Evolutionary conservation across 1,284 basidiomycete species (phyloP).

Genomic region (Inonotus hispidus): DNA sequence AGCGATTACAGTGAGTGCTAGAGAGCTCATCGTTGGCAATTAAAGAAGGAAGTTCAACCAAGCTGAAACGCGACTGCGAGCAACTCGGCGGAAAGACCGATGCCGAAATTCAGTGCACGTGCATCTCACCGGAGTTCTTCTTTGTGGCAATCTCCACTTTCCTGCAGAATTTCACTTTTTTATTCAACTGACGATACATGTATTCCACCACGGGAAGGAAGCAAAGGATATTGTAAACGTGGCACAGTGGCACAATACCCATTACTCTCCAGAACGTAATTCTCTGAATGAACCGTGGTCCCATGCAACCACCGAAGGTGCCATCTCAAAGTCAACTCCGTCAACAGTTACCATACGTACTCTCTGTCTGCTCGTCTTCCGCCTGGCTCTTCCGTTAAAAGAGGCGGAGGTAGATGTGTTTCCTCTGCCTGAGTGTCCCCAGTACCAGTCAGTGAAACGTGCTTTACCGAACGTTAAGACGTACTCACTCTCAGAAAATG

Average conservation of each 20-base stretch:
- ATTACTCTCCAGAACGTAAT: background rate
- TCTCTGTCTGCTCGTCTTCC: background rate
- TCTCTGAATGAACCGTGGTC: constrained; percentile 2
- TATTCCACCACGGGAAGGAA: background rate
- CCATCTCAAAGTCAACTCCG: constrained; percentile 9
- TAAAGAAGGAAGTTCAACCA: no score
- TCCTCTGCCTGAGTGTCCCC: background rate
- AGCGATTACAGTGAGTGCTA: constrained; percentile 38
- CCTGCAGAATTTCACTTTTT: no score
- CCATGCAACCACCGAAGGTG: background rate
- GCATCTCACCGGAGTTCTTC: background rate
- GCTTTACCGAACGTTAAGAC: background rate
- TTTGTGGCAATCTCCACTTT: no score
- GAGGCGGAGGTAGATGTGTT: background rate
- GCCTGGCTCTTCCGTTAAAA: background rate
- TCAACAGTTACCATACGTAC: constrained; percentile 10
- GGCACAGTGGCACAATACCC: background rate
- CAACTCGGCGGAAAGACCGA: no score
- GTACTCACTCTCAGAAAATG: background rate
- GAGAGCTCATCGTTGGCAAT: constrained; percentile 8
- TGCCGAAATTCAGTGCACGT: background rate
- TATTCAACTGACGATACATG: no score
- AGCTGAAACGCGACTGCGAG: background rate
- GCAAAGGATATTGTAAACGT: background rate
- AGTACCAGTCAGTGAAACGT: background rate